Evolutionary conservation across 1,139 yeast species (phyloP), one percentile per base, ranked within the genome.

Genomic region (Geotrichum klebahnii): DNA sequence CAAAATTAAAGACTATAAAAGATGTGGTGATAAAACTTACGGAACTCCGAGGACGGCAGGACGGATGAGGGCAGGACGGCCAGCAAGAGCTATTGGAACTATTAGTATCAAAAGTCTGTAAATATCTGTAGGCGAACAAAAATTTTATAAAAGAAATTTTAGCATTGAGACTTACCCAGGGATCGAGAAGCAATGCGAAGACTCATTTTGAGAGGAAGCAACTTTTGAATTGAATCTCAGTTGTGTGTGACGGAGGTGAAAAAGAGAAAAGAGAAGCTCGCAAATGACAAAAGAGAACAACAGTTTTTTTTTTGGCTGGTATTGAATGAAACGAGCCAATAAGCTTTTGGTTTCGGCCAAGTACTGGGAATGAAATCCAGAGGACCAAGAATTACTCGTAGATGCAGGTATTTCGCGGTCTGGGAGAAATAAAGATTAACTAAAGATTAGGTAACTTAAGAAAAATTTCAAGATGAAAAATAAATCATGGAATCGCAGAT

Each of bases 161-260:
- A 17, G 10, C 16, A 5, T 8, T 19, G 35, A 16, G 22, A 56
- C 61, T 38, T 55, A 59, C 61, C 62, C 58, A 60, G 51, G 51
- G 57, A 46, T 51, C 61, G 57, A 44, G 64, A 50, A 44, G 62
- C 63, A 47, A 60, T 54, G 48, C 65, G 63, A 51, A 61, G 62
- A 58, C 64, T 61, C 64, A 61, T 61, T 50, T 40, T 53, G 48
- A 26, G 33, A 22, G 34, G 29, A 16, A 23, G 22, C 44, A 37
- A 28, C 28, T 33, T 22, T 17, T 29, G 24, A 33, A 38, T 19
- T 32, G 29, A 23, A 38, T 46, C 42, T 39, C 26, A 22, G 38
- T 23, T 38, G 31, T 24, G 17, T 53, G 50, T 23, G 33, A 20
- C 20, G 39, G 26, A 22, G 19, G 33, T 45, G 31, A 46, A 33